Evolutionary conservation across 2,329 filamentous ascomycete species (phyloP).

Genomic region (Diaporthe nobilis): DNA sequence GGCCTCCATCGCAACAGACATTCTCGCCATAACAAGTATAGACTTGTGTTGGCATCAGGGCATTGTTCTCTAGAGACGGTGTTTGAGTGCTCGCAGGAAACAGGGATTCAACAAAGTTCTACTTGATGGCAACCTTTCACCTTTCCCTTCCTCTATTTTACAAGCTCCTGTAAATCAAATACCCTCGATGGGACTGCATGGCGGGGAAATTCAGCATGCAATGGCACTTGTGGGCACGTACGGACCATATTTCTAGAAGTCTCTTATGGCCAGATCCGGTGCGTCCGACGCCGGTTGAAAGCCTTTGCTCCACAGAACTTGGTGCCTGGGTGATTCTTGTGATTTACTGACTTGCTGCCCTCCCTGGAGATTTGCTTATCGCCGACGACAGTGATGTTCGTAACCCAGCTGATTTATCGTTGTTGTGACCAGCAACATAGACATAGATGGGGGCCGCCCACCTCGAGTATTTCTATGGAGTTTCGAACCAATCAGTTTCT

Average conservation of each 20-base stretch:
- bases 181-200: constrained; percentile 18
- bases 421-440: no score
- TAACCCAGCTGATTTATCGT: no score
- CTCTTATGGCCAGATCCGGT: neutral
- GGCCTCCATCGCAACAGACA: neutral
- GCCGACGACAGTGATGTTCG: neutral
- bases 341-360: neutral
- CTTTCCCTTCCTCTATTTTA: neutral
- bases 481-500: neutral
- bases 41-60: neutral
- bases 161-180: neutral
- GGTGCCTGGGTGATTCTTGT: neutral
- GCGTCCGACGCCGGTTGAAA: neutral
- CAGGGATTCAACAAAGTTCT: neutral
- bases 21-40: neutral
- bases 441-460: no score
- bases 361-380: neutral
- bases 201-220: neutral
- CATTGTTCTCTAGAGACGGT: neutral
- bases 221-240: neutral
- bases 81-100: neutral
- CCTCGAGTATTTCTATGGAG: no score
- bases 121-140: neutral
- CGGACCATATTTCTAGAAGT: constrained; percentile 22
- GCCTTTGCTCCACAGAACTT: neutral